A percentile compares a stretch with the other conserved stretches of the same genome.
These are phyloP conservation scores for Cadophora sp. DNA, from an alignment of 2,329 filamentous ascomycete species.

Conservation along the genomic window DNA sequence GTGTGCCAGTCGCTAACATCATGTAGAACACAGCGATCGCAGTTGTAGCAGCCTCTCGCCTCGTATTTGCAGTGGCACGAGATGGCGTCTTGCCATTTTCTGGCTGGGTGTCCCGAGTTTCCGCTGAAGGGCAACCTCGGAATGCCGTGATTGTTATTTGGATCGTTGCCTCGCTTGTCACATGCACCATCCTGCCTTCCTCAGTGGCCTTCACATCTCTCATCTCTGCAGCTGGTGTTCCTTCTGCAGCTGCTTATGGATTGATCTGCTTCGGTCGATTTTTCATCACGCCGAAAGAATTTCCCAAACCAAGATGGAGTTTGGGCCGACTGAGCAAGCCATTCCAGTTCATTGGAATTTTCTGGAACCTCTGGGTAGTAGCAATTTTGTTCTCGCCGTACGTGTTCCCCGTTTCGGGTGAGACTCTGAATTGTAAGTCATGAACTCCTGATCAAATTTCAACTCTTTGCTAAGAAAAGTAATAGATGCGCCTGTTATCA, in stretches of 20 bases:
- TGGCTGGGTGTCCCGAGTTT: conserved; percentile 61
- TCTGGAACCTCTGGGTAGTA: conserved; percentile 59
- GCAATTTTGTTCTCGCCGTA: conserved; percentile 56
- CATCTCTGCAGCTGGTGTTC: conserved; percentile 58
- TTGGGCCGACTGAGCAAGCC: conserved; percentile 52
- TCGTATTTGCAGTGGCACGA: conserved; percentile 65
- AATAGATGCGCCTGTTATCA: conserved; percentile 56
- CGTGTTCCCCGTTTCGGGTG: conserved; percentile 50
- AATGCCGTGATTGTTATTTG: conserved; percentile 66
- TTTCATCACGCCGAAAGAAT: conserved; percentile 54
- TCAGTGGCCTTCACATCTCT: conserved; percentile 59
- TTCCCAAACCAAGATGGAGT: conserved; percentile 55
- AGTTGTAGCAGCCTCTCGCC: conserved; percentile 63
- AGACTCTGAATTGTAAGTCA: conserved; percentile 52
- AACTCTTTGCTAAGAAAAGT: neutral
- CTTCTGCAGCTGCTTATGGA: conserved; percentile 58
- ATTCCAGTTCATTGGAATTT: conserved; percentile 53
- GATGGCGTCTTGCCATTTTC: conserved; percentile 67
- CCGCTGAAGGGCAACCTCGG: conserved; percentile 59
- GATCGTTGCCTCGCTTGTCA: conserved; percentile 58
- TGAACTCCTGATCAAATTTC: neutral
- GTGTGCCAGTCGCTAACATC: neutral
- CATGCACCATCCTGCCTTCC: conserved; percentile 65
- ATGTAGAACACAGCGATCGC: conserved; percentile 63
- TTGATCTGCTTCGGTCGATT: conserved; percentile 57